Conservation (phyloP, 179 eudicot species). For the Silene noctiflora region DNA sequence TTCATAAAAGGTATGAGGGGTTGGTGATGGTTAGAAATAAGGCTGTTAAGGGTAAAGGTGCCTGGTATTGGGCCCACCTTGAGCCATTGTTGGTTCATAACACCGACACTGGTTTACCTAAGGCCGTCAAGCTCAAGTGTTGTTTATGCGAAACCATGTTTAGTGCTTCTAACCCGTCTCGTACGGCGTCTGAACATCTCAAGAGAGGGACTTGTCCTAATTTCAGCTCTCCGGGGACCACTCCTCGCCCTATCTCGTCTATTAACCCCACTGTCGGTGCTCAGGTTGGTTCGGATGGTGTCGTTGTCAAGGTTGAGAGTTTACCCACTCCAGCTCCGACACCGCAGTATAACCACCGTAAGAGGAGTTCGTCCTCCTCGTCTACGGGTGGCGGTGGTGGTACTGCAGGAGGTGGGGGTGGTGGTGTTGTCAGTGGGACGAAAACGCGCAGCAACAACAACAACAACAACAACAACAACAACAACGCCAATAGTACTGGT, state of each 20-base stretch:
- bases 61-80: conserved; percentile 61
- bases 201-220: conserved; percentile 70
- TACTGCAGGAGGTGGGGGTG: not conserved
- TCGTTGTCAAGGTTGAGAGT: too few species aligned
- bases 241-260: conserved; percentile 11
- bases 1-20: conserved; percentile 66
- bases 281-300: too few species aligned
- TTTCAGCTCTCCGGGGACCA: conserved; percentile 31
- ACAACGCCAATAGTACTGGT: not conserved
- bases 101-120: conserved; percentile 55
- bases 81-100: conserved; percentile 60
- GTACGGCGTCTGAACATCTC: conserved; percentile 88
- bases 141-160: conserved; percentile 57
- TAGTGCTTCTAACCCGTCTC: conserved; percentile 82
- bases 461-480: not conserved
- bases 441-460: not conserved
- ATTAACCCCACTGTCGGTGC: conserved; percentile 8
- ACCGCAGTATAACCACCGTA: conserved; percentile 35
- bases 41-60: conserved; percentile 58
- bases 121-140: conserved; percentile 76
- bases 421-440: not conserved
- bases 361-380: conserved; percentile 31
- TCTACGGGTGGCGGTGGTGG: conserved; percentile 10
- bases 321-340: not conserved
- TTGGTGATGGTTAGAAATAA: conserved; percentile 66